Evolutionary conservation across 345 rosid genomes (phyloP), one percentile per base, ranked within the genome.

Genomic region (Linum trigynum): DNA sequence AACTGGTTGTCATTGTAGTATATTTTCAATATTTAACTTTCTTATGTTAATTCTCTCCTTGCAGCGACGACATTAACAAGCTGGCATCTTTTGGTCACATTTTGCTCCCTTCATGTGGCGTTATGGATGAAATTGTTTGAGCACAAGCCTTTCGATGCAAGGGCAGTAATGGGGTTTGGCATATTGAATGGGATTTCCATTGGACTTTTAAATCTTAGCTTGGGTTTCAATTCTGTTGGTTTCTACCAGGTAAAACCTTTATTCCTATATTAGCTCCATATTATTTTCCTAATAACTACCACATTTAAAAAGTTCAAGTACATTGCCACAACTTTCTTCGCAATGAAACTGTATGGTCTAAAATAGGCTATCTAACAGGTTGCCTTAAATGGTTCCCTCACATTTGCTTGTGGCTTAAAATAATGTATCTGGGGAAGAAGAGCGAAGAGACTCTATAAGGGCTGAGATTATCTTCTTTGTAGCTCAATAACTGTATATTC

Each of bases 141-240:
- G 67, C 99, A 91, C 85, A 95, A 95, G 85, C 99, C 99, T 79
- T 95, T 95, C 76, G 99, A 95, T 80, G 83, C 97, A 40, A 82
- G 97, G 81, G 96, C 95, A 71, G 99, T 95, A 43, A 95, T 91
- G 97, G 99, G 99, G 67, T 95, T 95, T 86, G 99, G 99, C 69
- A 82, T 95, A 63, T 76, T 95, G 64, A 95, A 95, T 81, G 99
- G 99, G 42, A 91, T 89, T 69, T 95, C 99, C 53, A 95, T 95
- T 59, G 99, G 99, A 55, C 87, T 95, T 66, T 68, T 95, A 75
- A 95, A 95, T 82, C 99, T 95, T 69, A 91, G 99, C 77, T 76
- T 95, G 84, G 99, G 99, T 39, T 95, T 95, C 80, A 95, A 95
- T 66, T 95, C 99, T 4, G 99, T 95, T 66, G 99, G 99, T 69